These are phyloP conservation scores for Neurospora tetraspora DNA, from an alignment of 495 filamentous ascomycete genomes.

Conservation along the genomic window DNA sequence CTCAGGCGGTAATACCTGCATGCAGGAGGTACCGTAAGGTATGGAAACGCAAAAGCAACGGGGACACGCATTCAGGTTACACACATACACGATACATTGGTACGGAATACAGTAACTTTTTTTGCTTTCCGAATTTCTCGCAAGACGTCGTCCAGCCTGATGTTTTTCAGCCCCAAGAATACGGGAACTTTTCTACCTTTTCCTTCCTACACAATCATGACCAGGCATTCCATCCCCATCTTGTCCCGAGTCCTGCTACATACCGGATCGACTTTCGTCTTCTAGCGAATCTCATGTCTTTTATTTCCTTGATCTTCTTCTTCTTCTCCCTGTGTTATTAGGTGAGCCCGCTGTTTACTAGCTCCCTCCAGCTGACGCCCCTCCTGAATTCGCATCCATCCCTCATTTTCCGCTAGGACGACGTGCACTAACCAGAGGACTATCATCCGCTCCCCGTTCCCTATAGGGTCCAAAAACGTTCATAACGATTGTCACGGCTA, in stretches of 20 bases:
- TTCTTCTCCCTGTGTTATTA: neutral
- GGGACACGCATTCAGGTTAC: neutral
- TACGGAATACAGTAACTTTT: slow-evolving; percentile 2
- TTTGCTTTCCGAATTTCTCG: slow-evolving; percentile 2
- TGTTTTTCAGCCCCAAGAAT: neutral
- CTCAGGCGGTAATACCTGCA: neutral
- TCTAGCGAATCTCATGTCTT: neutral
- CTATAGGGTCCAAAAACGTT: neutral
- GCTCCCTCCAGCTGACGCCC: neutral
- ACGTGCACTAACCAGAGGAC: neutral
- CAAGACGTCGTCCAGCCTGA: neutral
- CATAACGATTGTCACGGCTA: neutral
- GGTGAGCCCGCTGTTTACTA: neutral
- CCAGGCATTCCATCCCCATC: neutral
- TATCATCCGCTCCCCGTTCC: neutral
- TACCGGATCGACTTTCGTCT: neutral
- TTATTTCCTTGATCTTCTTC: neutral
- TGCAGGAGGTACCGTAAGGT: neutral
- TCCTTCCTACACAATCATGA: neutral
- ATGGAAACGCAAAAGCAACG: neutral
- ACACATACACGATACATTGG: neutral
- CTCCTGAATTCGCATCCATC: neutral
- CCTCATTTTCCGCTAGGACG: neutral
- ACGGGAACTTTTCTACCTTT: neutral
- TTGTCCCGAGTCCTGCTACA: neutral